Base-by-base conservation (phyloP, 768 basidiomycete species). In the Terana coerulea region DNA sequence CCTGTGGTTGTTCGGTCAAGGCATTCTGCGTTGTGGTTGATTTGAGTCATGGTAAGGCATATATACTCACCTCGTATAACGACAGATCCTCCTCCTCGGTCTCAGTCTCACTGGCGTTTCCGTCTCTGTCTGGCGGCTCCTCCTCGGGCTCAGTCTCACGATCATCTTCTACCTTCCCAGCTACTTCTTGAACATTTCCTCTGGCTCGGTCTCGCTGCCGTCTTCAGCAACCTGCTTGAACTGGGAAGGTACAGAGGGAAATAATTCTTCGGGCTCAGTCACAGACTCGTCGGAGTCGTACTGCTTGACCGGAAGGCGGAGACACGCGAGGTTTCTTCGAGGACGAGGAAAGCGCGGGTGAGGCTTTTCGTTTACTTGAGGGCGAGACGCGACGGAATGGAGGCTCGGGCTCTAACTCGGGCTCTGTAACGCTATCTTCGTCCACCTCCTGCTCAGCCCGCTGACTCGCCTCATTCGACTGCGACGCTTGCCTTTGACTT, bases 181-280 rank as follows among this genome's bases (percentile, higher is more conserved):
- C n/a, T n/a, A n/a, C n/a, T n/a, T n/a, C n/a, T n/a, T n/a, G n/a
- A n/a, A n/a, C n/a, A n/a, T n/a, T n/a, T n/a, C n/a, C n/a, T n/a
- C n/a, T 1, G 43, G 43, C 26, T 26, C 43, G 12, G 43, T 44
- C 28, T 46, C 45, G 9, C 30, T 33, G 31, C 21, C 31, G 19
- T 31, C 30, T 2, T 22, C 45, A 1, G 28, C 45, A 5, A 6
- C 11, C 39, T 40, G 39, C 21, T 40, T 6, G 35, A n/a, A n/a
- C 6, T 14, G 39, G 6, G 30, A 17, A n/a, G 19, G 30, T 19
- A 6, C n/a, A 5, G 44, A 6, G 26, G 30, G 26, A 8, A 7
- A 5, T 14, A 41, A 37, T 10, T 26, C 11, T 53, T 78, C 78
- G 15, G 73, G 69, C 56, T 80, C 77, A 10, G 79, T 78, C 45